Percentiles rank a stretch among this genome's conserved stretches.
Evolutionary conservation across 164 flowering plant genomes (phyloP).

Genomic region (Sedum album): DNA sequence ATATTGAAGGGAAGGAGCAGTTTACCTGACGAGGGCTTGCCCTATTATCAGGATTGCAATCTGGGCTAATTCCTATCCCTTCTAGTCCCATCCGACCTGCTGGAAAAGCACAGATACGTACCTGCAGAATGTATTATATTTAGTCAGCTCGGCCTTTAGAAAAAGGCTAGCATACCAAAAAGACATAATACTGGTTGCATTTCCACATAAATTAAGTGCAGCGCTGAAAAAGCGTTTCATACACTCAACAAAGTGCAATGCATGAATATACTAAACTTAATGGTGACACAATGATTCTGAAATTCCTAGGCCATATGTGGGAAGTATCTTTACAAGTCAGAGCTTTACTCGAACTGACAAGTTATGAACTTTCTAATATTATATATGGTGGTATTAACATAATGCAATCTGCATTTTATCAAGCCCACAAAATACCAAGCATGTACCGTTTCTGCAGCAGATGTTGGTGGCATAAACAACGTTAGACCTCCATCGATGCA

Average conservation of each 20-base stretch:
- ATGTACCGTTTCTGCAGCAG: constrained; percentile 76
- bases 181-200: not conserved
- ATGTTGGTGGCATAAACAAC: constrained; percentile 95
- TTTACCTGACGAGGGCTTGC: constrained; percentile 68
- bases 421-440: constrained; percentile 4
- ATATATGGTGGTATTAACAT: not conserved
- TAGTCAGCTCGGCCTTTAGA: not conserved
- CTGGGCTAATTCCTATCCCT: constrained; percentile 93
- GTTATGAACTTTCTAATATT: not conserved
- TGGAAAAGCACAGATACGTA: constrained; percentile 92
- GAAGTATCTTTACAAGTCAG: constrained; percentile 1
- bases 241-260: not conserved
- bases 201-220: not conserved
- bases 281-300: not conserved
- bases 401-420: not conserved
- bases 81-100: constrained; percentile 58
- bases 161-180: not conserved
- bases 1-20: not conserved
- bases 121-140: constrained; percentile 31
- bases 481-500: constrained; percentile 95
- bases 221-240: not conserved
- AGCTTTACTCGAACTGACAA: not conserved
- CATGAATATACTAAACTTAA: not conserved
- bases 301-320: not conserved
- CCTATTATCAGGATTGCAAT: constrained; percentile 79